Percentiles rank a stretch among this genome's conserved stretches.
Conservation (phyloP, 306 rosid species). For the Rosa lucieae region DNA sequence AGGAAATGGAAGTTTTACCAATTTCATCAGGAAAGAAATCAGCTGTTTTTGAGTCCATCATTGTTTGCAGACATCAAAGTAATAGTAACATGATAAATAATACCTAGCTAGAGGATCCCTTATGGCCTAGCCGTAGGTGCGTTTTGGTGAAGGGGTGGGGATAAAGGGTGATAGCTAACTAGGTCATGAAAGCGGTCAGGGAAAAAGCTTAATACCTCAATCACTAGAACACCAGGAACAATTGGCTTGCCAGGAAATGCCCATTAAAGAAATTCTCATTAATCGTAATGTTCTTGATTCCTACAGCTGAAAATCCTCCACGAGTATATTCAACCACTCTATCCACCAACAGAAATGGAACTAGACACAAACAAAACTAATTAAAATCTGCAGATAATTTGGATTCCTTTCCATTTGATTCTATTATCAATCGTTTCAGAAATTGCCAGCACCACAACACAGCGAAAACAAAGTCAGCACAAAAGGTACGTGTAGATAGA, state of each 20-base stretch:
- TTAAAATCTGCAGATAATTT: background rate
- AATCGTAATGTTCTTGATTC: slow-evolving; percentile 62
- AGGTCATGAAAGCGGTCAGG: background rate
- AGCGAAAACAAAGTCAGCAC: background rate
- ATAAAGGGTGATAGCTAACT: background rate
- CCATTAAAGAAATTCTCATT: slow-evolving; percentile 97
- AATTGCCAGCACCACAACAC: background rate
- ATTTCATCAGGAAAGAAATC: background rate
- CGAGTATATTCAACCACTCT: slow-evolving; percentile 60
- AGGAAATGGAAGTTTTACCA: background rate
- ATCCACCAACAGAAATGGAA: slow-evolving; percentile 93
- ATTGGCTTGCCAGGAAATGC: slow-evolving; percentile 92
- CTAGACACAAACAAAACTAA: slow-evolving; percentile 35
- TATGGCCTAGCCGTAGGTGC: too few species aligned
- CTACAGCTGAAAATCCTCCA: slow-evolving; percentile 51
- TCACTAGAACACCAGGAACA: slow-evolving; percentile 96
- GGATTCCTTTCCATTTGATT: background rate
- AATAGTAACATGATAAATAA: background rate
- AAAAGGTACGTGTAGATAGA: background rate
- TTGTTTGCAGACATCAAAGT: background rate
- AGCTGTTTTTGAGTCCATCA: background rate
- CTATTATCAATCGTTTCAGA: background rate
- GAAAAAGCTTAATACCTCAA: slow-evolving; percentile 58
- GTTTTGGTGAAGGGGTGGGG: too few species aligned
- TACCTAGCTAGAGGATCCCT: too few species aligned